phyloP scores from a whole-genome alignment of 352 stramenopile genomes.

The Phytophthora meadii region DNA sequence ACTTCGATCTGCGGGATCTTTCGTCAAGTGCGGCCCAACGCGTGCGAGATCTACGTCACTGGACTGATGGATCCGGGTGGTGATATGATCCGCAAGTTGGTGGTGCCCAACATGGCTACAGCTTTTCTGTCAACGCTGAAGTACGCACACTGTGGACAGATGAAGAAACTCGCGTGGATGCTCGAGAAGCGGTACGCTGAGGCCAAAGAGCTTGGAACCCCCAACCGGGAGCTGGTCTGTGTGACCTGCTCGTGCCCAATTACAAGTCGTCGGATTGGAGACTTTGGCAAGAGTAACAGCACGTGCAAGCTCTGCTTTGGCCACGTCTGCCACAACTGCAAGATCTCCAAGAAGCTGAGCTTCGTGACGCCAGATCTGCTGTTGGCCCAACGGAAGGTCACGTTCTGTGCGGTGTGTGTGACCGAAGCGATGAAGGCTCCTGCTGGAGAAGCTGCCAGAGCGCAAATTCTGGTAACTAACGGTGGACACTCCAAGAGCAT shows the following conservation, averaged over 20 bases:
- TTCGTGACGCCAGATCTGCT: slow-evolving; percentile 45
- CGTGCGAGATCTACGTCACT: slow-evolving; percentile 47
- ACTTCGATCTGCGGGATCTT: slow-evolving; percentile 52
- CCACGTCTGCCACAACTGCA: slow-evolving; percentile 40
- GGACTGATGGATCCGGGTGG: slow-evolving; percentile 43
- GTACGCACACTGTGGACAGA: slow-evolving; percentile 48
- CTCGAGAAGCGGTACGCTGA: slow-evolving; percentile 39
- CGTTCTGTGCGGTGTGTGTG: slow-evolving; percentile 46
- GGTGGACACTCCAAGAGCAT: slow-evolving; percentile 20
- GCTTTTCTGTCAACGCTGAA: slow-evolving; percentile 42
- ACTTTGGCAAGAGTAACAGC: slow-evolving; percentile 41
- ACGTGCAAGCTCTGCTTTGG: slow-evolving; percentile 47
- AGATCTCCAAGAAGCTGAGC: slow-evolving; percentile 44
- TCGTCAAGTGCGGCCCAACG: slow-evolving; percentile 32
- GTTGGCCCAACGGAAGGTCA: slow-evolving; percentile 39
- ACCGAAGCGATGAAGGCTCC: slow-evolving; percentile 34
- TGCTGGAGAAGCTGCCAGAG: slow-evolving; percentile 30
- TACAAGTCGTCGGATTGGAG: slow-evolving; percentile 27
- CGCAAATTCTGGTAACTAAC: slow-evolving; percentile 22
- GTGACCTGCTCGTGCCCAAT: slow-evolving; percentile 36
- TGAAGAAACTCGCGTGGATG: slow-evolving; percentile 56
- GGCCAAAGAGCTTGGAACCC: slow-evolving; percentile 34
- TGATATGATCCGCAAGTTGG: slow-evolving; percentile 44
- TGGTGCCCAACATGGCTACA: slow-evolving; percentile 41
- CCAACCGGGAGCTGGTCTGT: slow-evolving; percentile 37